Evolutionary conservation across 768 basidiomycete species (phyloP).

Genomic region (Auricularia sp.): DNA sequence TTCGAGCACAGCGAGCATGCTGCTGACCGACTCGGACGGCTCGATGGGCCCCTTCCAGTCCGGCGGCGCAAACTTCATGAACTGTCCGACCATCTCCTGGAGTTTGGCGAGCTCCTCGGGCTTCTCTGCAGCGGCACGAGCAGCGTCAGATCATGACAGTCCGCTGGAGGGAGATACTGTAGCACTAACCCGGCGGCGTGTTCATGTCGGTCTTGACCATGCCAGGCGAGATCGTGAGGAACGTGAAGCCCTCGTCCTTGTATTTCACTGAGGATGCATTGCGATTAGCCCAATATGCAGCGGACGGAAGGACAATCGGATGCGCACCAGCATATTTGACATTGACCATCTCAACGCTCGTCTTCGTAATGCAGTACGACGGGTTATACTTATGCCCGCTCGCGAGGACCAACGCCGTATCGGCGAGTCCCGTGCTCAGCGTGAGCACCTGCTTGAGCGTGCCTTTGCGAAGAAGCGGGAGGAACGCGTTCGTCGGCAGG

Average conservation of each 20-base stretch:
- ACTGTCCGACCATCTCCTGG: neutral
- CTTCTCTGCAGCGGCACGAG: neutral
- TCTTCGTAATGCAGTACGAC: slow-evolving; percentile 25
- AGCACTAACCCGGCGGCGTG: slow-evolving; percentile 14
- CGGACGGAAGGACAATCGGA: too few relatives aligned
- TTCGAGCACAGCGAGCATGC: neutral
- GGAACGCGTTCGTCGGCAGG: slow-evolving; percentile 27
- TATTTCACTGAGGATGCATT: slow-evolving; percentile 22
- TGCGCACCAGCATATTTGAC: neutral
- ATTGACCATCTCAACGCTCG: neutral
- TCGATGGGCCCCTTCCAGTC: neutral
- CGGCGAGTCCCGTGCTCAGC: slow-evolving; percentile 22
- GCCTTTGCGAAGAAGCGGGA: slow-evolving; percentile 25
- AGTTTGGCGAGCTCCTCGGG: neutral
- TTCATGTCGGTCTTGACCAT: slow-evolving; percentile 10
- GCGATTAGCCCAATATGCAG: slow-evolving; percentile 26
- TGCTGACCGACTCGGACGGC: neutral
- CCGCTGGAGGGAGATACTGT: neutral
- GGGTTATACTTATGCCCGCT: slow-evolving; percentile 6
- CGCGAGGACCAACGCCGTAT: slow-evolving; percentile 17
- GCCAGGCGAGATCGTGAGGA: slow-evolving; percentile 30
- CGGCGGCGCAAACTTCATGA: neutral
- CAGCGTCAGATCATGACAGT: too few relatives aligned
- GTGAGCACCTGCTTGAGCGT: slow-evolving; percentile 26
- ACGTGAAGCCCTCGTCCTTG: slow-evolving; percentile 26